Evolutionary conservation across 1,284 basidiomycete genomes (phyloP).

Genomic region (Farysia itapuensis): DNA sequence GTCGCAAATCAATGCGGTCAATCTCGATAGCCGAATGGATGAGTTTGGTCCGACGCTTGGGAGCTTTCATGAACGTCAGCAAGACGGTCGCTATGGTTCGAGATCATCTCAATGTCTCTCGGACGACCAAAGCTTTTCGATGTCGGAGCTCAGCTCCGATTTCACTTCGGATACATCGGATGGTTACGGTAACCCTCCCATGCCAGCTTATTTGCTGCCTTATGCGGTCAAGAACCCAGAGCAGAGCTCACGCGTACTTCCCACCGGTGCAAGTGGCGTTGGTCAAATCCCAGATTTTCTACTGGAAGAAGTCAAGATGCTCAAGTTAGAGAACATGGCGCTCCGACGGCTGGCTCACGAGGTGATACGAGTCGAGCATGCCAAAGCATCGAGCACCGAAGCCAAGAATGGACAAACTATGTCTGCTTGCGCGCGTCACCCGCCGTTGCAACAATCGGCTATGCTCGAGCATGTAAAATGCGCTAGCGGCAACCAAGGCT

Average conservation of each 20-base stretch:
- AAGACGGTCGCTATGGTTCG: too few species aligned
- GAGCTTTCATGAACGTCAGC: too few species aligned
- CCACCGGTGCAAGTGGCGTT: background rate
- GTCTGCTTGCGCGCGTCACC: background rate
- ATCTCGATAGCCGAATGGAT: too few species aligned
- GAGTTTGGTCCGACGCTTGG: too few species aligned
- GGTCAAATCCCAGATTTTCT: conserved; percentile 16
- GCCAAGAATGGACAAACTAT: background rate
- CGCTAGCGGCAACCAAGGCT: background rate
- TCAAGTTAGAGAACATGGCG: conserved; percentile 36
- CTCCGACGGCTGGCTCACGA: conserved; percentile 25
- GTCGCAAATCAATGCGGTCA: too few species aligned
- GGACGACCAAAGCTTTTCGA: background rate
- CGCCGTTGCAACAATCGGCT: background rate
- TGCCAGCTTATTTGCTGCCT: too few species aligned
- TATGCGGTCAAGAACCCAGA: conserved; percentile 16
- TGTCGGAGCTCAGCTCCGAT: conserved; percentile 24
- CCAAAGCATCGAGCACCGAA: conserved; percentile 1
- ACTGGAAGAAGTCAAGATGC: conserved; percentile 22
- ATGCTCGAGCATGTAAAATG: background rate
- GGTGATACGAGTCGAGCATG: conserved; percentile 4
- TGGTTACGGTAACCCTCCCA: too few species aligned
- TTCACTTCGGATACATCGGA: conserved; percentile 16
- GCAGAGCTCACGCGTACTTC: conserved; percentile 1
- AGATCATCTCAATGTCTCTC: too few species aligned